Conservation (phyloP, 768 basidiomycete genomes). For the Paxillus rubicundulus region DNA sequence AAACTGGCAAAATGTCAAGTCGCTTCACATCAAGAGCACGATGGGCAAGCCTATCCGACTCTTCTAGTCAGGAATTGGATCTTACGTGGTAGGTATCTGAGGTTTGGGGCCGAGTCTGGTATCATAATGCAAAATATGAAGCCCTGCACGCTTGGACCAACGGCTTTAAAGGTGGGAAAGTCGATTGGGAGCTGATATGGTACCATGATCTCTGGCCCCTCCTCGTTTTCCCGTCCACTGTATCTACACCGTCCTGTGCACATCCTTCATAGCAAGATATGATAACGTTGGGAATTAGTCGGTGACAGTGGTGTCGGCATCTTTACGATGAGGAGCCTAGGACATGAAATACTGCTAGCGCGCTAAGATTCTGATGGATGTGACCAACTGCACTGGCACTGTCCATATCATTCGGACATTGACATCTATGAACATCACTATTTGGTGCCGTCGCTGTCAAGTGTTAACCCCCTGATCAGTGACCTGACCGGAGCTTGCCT, state of each 20-base stretch:
- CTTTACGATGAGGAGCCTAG: background rate
- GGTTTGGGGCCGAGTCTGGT: conserved; percentile 23
- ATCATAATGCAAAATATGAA: conserved; percentile 87
- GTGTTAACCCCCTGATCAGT: conserved; percentile 11
- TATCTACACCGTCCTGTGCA: conserved; percentile 22
- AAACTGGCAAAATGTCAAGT: conserved; percentile 99
- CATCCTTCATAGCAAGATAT: conserved; percentile 11
- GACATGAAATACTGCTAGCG: no score
- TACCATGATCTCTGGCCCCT: conserved; percentile 26
- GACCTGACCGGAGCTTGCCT: conserved; percentile 7
- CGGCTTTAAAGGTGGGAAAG: conserved; percentile 63
- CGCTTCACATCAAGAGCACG: conserved; percentile 96
- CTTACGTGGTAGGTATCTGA: conserved; percentile 13
- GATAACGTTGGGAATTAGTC: background rate
- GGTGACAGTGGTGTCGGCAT: conserved; percentile 10
- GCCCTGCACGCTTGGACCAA: conserved; percentile 99
- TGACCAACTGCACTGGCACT: no score
- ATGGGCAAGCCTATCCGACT: conserved; percentile 99
- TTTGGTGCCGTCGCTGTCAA: no score
- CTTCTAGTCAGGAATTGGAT: conserved; percentile 48
- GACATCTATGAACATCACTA: no score
- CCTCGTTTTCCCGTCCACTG: conserved; percentile 11
- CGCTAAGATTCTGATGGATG: no score
- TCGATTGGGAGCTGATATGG: conserved; percentile 89
- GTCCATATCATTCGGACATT: no score